Conservation (phyloP, 768 basidiomycete species). For the Sporobolomyces pararoseus region DNA sequence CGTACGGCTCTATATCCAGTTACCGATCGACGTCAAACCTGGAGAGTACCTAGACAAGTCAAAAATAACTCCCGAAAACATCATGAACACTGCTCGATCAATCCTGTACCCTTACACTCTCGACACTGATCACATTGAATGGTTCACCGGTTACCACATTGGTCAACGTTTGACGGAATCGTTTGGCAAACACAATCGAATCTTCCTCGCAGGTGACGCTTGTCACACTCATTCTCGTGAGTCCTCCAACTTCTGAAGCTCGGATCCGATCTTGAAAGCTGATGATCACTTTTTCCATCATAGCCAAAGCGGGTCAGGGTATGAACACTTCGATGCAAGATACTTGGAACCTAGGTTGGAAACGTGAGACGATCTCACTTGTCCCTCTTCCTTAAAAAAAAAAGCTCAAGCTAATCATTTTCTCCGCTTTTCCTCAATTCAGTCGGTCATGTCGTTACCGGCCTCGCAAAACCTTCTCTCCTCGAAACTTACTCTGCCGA, state of each 20-base stretch:
- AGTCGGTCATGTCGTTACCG: conserved; percentile 43
- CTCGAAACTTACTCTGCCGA: conserved; percentile 54
- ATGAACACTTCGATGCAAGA: conserved; percentile 44
- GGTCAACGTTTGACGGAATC: conserved; percentile 69
- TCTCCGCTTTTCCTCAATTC: background rate
- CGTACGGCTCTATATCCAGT: conserved; percentile 68
- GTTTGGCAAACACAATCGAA: conserved; percentile 61
- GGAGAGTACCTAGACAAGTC: conserved; percentile 59
- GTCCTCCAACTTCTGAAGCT: background rate
- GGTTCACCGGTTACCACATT: conserved; percentile 58
- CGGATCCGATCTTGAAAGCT: background rate
- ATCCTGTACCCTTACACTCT: conserved; percentile 59
- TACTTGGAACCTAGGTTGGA: conserved; percentile 44
- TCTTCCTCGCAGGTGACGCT: conserved; percentile 66
- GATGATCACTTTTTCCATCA: background rate
- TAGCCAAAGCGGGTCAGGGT: conserved; percentile 56
- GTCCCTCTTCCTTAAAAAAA: too few species aligned
- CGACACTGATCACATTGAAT: conserved; percentile 41
- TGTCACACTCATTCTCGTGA: conserved; percentile 46
- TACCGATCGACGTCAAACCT: conserved; percentile 56
- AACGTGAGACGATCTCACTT: conserved; percentile 2
- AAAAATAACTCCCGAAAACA: conserved; percentile 55
- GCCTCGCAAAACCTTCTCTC: conserved; percentile 42
- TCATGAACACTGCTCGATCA: conserved; percentile 60
- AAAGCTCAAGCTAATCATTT: too few species aligned